Evolutionary conservation across 768 basidiomycete species (phyloP), one percentile per base, ranked within the genome.

Genomic region (Pisolithus sp.): DNA sequence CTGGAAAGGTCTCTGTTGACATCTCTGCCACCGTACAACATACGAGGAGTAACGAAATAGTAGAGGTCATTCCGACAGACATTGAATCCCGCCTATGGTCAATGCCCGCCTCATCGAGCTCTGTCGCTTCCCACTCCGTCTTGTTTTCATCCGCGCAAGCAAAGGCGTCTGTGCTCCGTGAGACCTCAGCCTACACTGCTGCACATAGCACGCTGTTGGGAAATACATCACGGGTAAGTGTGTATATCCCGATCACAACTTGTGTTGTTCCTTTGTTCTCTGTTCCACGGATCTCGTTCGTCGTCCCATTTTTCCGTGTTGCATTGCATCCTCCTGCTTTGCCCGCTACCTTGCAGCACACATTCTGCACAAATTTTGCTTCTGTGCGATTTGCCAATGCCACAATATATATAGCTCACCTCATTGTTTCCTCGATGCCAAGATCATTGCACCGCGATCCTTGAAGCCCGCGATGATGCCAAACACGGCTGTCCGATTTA

Each of bases 401-500:
- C 13, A 15, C 42, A 15, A 44, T 26, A 44, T 24, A 17, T 44
- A 15, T 44, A 15, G 23, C 42, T 44, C 23, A 44, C 42, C 42
- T 21, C 42, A 44, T 26, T 44, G 42, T 24, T 44, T 44, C 23
- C 21, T 41, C 20, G 18, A 18, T 41, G 40, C 21, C 8, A 17
- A 44, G 23, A 26, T 45, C 26, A 26, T 45, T 28, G 26, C 18
- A 36, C 20, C 34, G 34, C 18, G 23, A 20, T 4, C 18, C 17
- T 26, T 13, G 46, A 36, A 36, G 4, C 36, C 30, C 18, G 47
- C 43, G 30, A 41, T 39, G 21, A 31, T 30, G 39, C 51, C 56
- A 48, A 45, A 48, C 43, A 28, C 62, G 17, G 18, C 49, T 34
- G 53, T 60, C 52, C 69, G 66, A 31, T 84, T 86, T 60, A 66